phyloP scores from a whole-genome alignment of 139 green algal genomes.

The Chlamydomonas schloesseri region DNA sequence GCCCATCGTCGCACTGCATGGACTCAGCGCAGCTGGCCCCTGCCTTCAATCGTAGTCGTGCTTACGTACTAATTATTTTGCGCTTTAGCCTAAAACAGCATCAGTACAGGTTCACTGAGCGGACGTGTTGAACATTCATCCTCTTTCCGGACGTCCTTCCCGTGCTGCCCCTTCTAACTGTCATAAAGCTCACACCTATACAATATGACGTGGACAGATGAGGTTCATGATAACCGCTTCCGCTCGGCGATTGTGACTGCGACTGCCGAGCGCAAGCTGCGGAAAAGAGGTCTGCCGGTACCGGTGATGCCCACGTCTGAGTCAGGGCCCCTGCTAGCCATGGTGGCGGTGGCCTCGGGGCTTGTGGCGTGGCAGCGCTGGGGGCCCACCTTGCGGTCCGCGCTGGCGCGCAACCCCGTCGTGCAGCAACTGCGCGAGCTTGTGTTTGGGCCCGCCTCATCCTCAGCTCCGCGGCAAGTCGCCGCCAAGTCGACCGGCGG shows the following conservation, averaged over 20 bases:
- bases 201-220: conserved; percentile 33
- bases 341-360: conserved; percentile 11
- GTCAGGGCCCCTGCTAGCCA: not conserved
- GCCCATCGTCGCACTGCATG: too few species aligned
- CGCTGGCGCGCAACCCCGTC: not conserved
- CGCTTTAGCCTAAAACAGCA: too few species aligned
- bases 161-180: too few species aligned
- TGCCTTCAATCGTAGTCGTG: too few species aligned
- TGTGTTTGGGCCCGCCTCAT: not conserved
- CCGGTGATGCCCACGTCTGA: conserved; percentile 11
- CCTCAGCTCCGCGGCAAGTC: not conserved
- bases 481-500: not conserved
- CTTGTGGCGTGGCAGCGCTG: conserved; percentile 26
- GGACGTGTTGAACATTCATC: too few species aligned
- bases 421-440: conserved; percentile 29
- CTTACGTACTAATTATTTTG: too few species aligned
- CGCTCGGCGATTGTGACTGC: not conserved
- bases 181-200: too few species aligned
- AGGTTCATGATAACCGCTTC: conserved; percentile 27
- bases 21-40: too few species aligned
- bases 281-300: conserved; percentile 15
- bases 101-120: too few species aligned
- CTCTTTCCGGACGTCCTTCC: too few species aligned
- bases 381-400: not conserved
- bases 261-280: conserved; percentile 22